Percentiles rank a stretch among this genome's conserved stretches.
phyloP scores from a whole-genome alignment of 192 early-diverging fungal genomes.

The Haplosporangium gracile region DNA sequence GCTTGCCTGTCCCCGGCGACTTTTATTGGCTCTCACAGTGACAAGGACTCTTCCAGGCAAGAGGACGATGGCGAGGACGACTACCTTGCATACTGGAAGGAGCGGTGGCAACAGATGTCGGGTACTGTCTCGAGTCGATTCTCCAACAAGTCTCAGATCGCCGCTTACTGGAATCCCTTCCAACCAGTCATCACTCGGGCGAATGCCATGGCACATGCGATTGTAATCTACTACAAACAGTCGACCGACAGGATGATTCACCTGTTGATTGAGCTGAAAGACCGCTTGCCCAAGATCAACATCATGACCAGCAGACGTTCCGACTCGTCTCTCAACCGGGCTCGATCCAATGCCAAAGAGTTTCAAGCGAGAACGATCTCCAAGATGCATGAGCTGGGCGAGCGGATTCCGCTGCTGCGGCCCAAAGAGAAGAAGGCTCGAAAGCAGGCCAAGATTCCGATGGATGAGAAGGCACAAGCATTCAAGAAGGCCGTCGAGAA shows the following conservation, averaged over 20 bases:
- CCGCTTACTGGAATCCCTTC: not conserved
- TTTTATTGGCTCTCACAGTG: not conserved
- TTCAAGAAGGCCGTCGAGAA: slow-evolving; percentile 9
- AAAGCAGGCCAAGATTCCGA: not conserved
- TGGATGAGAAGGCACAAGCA: not conserved
- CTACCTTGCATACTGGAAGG: slow-evolving; percentile 15
- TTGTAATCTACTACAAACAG: not conserved
- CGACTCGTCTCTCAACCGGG: slow-evolving; percentile 1
- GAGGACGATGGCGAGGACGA: slow-evolving; percentile 6
- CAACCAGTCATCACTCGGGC: not conserved
- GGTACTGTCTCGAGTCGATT: not conserved
- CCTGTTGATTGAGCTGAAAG: not conserved
- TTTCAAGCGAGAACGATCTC: not conserved
- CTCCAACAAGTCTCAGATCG: not conserved
- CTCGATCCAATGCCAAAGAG: slow-evolving; percentile 27
- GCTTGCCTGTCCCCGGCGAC: slow-evolving; percentile 9
- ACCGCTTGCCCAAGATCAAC: not conserved
- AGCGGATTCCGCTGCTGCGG: not conserved
- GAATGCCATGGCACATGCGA: not conserved
- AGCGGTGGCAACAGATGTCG: slow-evolving; percentile 4
- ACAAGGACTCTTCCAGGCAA: not conserved
- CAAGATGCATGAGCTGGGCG: not conserved
- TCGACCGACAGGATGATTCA: not conserved
- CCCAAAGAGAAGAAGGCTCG: not conserved
- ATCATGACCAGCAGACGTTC: not conserved